Evolutionary conservation across 108 stramenopile species (phyloP).

Genomic region (Seminavis robusta): DNA sequence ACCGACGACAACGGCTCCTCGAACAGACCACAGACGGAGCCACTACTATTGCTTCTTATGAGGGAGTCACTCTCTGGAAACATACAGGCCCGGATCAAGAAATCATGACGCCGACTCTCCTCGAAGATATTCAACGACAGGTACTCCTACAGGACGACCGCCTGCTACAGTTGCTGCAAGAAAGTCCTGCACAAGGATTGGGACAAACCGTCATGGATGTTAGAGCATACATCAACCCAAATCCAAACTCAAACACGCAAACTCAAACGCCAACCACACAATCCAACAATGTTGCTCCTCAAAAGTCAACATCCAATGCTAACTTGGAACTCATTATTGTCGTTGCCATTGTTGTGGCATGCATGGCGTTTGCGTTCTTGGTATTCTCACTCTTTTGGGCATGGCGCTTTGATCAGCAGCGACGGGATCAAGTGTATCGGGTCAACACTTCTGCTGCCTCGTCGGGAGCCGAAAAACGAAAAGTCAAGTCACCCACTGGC

Average conservation of each 20-base stretch:
- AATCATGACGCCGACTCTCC: not conserved
- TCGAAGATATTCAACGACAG: constrained; percentile 17
- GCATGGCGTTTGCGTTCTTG: constrained; percentile 43
- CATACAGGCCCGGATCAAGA: not conserved
- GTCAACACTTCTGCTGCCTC: not conserved
- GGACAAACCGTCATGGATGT: constrained; percentile 29
- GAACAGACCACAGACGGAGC: not conserved
- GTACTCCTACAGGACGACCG: constrained; percentile 27
- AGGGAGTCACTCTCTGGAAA: not conserved
- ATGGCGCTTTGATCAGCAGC: constrained; percentile 36
- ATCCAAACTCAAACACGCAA: not conserved
- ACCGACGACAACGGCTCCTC: not conserved
- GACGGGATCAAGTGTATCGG: no score
- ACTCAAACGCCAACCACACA: not conserved
- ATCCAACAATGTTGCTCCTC: not conserved
- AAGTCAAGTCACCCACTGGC: not conserved
- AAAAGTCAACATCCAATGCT: not conserved
- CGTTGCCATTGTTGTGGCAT: constrained; percentile 56
- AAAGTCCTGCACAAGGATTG: constrained; percentile 11
- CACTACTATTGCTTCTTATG: not conserved
- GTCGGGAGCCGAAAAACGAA: not conserved
- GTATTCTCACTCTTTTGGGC: constrained; percentile 52
- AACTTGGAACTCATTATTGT: constrained; percentile 49
- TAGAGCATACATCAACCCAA: constrained; percentile 9
- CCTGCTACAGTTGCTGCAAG: constrained; percentile 10